Evolutionary conservation across 192 early-diverging fungal genomes (phyloP).

Genomic region (Coemansia sp.): DNA sequence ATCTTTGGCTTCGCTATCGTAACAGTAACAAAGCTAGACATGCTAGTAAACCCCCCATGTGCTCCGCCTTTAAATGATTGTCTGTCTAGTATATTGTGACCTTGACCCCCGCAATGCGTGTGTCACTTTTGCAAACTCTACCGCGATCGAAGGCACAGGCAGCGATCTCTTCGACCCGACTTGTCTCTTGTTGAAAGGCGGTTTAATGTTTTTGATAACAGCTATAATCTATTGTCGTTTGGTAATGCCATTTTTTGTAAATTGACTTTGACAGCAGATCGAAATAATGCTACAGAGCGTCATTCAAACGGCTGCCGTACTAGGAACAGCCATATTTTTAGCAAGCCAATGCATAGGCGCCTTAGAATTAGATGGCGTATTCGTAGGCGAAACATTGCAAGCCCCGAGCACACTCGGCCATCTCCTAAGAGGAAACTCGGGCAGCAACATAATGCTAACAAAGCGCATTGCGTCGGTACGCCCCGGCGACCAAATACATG

Average conservation of each 20-base stretch:
- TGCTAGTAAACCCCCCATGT: too few species aligned
- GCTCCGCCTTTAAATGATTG: too few species aligned
- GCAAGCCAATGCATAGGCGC: not conserved
- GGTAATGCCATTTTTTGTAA: too few species aligned
- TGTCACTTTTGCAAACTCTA: not conserved
- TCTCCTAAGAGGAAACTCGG: not conserved
- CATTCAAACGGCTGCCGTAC: not conserved
- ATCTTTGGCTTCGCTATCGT: too few species aligned
- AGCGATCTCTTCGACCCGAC: not conserved
- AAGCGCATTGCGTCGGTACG: conserved; percentile 36
- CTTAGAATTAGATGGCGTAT: not conserved
- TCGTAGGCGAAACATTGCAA: not conserved
- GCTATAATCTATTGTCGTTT: too few species aligned
- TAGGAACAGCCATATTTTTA: not conserved
- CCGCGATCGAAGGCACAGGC: not conserved
- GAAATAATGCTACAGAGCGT: not conserved
- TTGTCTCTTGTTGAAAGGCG: too few species aligned
- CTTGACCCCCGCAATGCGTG: not conserved
- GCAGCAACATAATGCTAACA: conserved; percentile 16
- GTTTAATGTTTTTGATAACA: too few species aligned
- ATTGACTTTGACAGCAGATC: not conserved
- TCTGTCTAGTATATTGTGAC: too few species aligned
- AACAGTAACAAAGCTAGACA: too few species aligned
- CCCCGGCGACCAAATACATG: conserved; percentile 24
- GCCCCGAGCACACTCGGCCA: conserved; percentile 2